Percentiles rank a stretch among this genome's conserved stretches.
phyloP scores from a whole-genome alignment of 371 early-diverging fungal genomes.

The Chytridium lagenaria region DNA sequence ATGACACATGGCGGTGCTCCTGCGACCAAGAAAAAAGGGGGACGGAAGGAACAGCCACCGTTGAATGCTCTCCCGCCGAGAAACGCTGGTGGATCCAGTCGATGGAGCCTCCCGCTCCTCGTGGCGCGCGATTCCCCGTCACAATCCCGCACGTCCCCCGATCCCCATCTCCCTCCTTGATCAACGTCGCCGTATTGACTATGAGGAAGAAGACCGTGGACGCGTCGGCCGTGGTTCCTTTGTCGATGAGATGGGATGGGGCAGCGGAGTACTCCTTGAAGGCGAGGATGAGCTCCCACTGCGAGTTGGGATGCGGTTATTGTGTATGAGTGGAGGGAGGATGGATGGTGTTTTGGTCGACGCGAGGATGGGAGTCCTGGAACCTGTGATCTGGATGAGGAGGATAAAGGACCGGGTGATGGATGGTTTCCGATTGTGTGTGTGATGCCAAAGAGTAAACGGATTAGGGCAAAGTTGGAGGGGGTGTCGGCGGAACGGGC shows the following conservation, averaged over 20 bases:
- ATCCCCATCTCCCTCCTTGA: not conserved
- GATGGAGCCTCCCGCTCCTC: slow-evolving; percentile 19
- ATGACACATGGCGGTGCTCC: not conserved
- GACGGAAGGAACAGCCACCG: slow-evolving; percentile 12
- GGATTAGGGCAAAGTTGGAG: slow-evolving; percentile 6
- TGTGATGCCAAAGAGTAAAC: slow-evolving; percentile 8
- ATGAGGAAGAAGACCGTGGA: not conserved
- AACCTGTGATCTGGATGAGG: not conserved
- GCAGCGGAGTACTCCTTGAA: not conserved
- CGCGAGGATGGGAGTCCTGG: slow-evolving; percentile 6
- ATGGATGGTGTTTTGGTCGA: slow-evolving; percentile 21
- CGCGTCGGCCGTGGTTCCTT: not conserved
- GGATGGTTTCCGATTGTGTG: slow-evolving; percentile 20
- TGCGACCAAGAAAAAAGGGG: not conserved
- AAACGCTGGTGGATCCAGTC: slow-evolving; percentile 1
- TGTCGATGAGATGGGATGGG: not conserved
- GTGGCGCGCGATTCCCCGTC: slow-evolving; percentile 18
- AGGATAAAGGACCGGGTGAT: not conserved
- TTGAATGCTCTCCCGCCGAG: slow-evolving; percentile 2
- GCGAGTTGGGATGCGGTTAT: not conserved
- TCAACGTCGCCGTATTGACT: not conserved
- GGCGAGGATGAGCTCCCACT: slow-evolving; percentile 13
- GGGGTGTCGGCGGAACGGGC: slow-evolving; percentile 9
- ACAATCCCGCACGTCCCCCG: slow-evolving; percentile 15
- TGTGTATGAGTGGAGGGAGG: slow-evolving; percentile 17